Percentiles rank a stretch among this genome's conserved stretches.
Conservation (phyloP, 2,329 filamentous ascomycete species). For the Verticillium nonalfalfae region DNA sequence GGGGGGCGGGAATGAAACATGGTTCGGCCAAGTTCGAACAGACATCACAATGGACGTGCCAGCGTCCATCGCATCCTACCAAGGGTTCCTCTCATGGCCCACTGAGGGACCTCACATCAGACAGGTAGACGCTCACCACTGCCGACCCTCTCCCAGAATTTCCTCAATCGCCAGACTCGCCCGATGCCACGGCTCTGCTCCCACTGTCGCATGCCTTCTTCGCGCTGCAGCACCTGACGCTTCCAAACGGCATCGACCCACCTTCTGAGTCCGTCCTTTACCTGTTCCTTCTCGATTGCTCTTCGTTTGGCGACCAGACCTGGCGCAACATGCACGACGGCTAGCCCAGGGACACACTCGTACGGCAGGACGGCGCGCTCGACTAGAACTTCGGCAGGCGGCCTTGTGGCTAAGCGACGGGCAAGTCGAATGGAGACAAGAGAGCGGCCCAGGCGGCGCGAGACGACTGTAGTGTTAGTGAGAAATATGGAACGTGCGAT, state of each 20-base stretch:
- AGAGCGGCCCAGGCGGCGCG: constrained; percentile 55
- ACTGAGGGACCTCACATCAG: neutral
- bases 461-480: constrained; percentile 58
- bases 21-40: no score
- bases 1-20: no score
- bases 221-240: constrained; percentile 42
- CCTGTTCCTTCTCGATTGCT: constrained; percentile 57
- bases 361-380: constrained; percentile 57
- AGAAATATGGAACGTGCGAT: constrained; percentile 60
- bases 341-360: constrained; percentile 50
- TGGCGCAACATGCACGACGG: constrained; percentile 42
- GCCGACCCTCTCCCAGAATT: constrained; percentile 60
- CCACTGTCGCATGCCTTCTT: constrained; percentile 37
- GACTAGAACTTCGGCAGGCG: constrained; percentile 53
- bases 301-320: constrained; percentile 56
- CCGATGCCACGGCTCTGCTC: constrained; percentile 48
- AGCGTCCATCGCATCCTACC: neutral
- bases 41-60: neutral
- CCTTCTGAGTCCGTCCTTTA: constrained; percentile 59
- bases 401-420: constrained; percentile 52
- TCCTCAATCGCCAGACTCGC: constrained; percentile 53
- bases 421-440: constrained; percentile 61
- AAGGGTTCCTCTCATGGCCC: no score
- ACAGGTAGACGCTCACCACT: constrained; percentile 23
- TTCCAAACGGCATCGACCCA: constrained; percentile 59